Conservation (phyloP, 306 rosid genomes). For the Sicyos baderoa region DNA sequence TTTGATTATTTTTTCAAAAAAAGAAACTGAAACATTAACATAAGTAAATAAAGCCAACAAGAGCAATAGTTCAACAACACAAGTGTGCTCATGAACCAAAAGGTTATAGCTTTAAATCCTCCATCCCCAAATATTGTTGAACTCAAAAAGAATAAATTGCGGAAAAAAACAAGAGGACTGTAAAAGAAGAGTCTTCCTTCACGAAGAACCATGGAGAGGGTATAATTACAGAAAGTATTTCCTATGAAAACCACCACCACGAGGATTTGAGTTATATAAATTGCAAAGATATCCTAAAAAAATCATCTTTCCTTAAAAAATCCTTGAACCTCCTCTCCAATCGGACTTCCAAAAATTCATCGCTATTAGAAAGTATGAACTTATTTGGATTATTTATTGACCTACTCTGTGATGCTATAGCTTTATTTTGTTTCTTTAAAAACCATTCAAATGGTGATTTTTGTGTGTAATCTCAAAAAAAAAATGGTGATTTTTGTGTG, state of each 20-base stretch:
- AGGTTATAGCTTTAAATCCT: too few species aligned
- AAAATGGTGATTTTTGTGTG: background rate
- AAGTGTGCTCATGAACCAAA: too few species aligned
- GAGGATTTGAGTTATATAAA: too few species aligned
- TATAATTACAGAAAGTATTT: too few species aligned
- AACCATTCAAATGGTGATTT: too few species aligned
- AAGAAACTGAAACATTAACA: background rate
- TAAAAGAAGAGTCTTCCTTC: background rate
- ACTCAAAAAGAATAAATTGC: too few species aligned
- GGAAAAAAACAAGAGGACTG: background rate
- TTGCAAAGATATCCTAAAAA: background rate
- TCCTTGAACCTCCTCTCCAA: background rate
- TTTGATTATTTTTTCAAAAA: background rate
- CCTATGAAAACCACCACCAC: too few species aligned
- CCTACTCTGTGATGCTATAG: background rate
- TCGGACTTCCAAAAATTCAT: background rate
- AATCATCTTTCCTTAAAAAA: background rate
- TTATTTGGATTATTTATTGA: background rate
- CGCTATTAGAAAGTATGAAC: constrained; percentile 9
- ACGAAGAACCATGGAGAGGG: background rate
- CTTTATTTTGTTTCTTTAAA: background rate
- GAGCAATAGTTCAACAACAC: too few species aligned
- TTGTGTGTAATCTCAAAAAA: too few species aligned
- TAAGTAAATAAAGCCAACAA: background rate
- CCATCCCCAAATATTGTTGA: too few species aligned